Evolutionary conservation across 2,329 filamentous ascomycete species (phyloP), one percentile per base, ranked within the genome.

Genomic region (Pseudocercospora fijiensis): DNA sequence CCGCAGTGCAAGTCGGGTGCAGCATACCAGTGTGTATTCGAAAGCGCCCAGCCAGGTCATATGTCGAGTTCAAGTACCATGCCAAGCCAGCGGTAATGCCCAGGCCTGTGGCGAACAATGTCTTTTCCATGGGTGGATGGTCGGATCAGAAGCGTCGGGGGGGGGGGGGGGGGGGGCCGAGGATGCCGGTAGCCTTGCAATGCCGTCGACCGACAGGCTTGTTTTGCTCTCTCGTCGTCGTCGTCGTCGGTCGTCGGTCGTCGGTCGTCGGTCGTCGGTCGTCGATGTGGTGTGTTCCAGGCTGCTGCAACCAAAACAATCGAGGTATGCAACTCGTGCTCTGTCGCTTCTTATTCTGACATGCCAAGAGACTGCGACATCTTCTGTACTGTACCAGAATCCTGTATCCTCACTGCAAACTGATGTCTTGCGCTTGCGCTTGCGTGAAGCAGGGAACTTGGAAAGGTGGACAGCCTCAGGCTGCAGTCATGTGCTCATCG

Each of bases 251-350:
- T n/a, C n/a, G n/a, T n/a, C n/a, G n/a, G n/a, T n/a, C n/a, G n/a
- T n/a, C n/a, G n/a, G n/a, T n/a, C n/a, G n/a, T n/a, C n/a, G n/a
- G n/a, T n/a, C n/a, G n/a, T n/a, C n/a, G n/a, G n/a, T n/a, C n/a
- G 51, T 55, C 27, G 24, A 55, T 55, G 51, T 24, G 51, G 24
- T 55, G 51, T 27, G 24, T 6, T 55, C 51, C n/a, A 30, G 51
- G 51, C 27, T 55, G 27, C 28, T 30, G 52, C 28, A 33, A 56
- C 52, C 52, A 56, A 56, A 33, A 37, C 20, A 37, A 56, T 56
- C 27, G 27, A 33, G 52, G 18, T 26, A 56, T 30, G 20, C 2
- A 24, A 37, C 20, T 33, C 30, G 52, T 56, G 52, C 52, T 57
- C 20, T 20, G 33, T 16, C 18, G 30, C 16, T 43, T 57, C 45